Percentiles rank a stretch among this genome's conserved stretches.
Conservation (phyloP, 169 alveolate genomes). For the Plasmodium relictum region DNA sequence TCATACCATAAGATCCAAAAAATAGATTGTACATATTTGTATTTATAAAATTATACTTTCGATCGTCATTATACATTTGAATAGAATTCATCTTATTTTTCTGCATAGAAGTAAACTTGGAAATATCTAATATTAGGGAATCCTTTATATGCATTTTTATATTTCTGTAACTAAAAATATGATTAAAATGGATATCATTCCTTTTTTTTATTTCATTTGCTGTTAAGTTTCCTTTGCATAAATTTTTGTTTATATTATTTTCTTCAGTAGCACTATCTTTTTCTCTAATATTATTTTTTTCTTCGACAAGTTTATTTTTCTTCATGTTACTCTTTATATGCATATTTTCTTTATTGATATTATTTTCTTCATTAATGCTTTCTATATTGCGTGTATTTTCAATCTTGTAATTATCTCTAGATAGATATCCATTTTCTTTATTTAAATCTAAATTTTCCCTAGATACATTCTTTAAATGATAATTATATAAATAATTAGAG, state of each 20-base stretch:
- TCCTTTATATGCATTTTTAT: constrained; percentile 34
- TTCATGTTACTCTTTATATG: background rate
- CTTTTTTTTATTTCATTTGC: constrained; percentile 22
- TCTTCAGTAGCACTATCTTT: background rate
- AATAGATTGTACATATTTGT: constrained; percentile 68
- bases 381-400: background rate
- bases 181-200: constrained; percentile 30
- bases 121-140: constrained; percentile 35
- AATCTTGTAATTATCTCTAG: background rate
- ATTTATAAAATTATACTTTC: constrained; percentile 37
- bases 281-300: background rate
- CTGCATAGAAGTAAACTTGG: constrained; percentile 34
- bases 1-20: constrained; percentile 69
- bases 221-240: background rate
- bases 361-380: background rate
- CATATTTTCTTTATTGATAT: background rate
- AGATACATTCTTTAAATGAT: background rate
- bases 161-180: constrained; percentile 46
- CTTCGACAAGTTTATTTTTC: background rate
- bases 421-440: background rate
- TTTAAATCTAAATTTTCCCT: background rate
- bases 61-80: constrained; percentile 1
- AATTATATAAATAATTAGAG: constrained; percentile 13
- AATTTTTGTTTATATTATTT: background rate
- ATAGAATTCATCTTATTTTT: constrained; percentile 45